Percentiles rank a stretch among this genome's conserved stretches.
These are phyloP conservation scores for Lachnum nothofagi DNA, from an alignment of 2,329 filamentous ascomycete species.

Conservation along the genomic window DNA sequence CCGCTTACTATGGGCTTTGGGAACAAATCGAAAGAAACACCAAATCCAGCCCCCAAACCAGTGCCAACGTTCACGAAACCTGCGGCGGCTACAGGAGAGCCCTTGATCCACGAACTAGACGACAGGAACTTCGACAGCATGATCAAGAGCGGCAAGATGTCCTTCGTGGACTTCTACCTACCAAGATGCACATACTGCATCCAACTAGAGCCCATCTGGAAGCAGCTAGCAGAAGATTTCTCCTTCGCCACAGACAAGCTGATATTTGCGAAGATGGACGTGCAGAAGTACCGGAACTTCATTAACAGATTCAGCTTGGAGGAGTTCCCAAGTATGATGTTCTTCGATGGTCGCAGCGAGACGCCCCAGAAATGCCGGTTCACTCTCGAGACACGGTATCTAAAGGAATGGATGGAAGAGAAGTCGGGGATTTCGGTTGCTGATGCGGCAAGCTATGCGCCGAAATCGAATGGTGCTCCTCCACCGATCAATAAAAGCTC, in stretches of 20 bases:
- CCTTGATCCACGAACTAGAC: constrained; percentile 71
- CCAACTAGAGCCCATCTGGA: constrained; percentile 80
- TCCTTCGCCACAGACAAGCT: constrained; percentile 64
- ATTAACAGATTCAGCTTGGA: constrained; percentile 68
- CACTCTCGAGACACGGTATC: constrained; percentile 14
- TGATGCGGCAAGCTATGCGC: constrained; percentile 21
- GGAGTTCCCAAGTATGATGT: constrained; percentile 93
- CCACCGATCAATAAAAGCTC: constrained; percentile 30
- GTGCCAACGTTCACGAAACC: constrained; percentile 11
- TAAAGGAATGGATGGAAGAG: constrained; percentile 26
- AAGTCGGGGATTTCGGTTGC: constrained; percentile 22
- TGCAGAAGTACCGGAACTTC: constrained; percentile 73
- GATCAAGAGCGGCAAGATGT: constrained; percentile 85
- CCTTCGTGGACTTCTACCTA: constrained; percentile 96
- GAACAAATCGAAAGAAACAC: constrained; percentile 22
- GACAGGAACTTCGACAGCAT: constrained; percentile 84
- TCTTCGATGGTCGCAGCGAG: constrained; percentile 51
- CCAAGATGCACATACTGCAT: constrained; percentile 98
- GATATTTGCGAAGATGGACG: constrained; percentile 88
- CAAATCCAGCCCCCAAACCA: constrained; percentile 17
- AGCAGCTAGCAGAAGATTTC: constrained; percentile 76
- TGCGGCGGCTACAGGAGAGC: constrained; percentile 2
- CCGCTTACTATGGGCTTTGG: constrained; percentile 26
- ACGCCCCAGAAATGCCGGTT: constrained; percentile 21
- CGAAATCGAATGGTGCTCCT: constrained; percentile 22